Percentiles rank a stretch among this genome's conserved stretches.
These are phyloP conservation scores for Carex arenaria DNA, from an alignment of 202 grass and related monocot genomes.

Conservation along the genomic window DNA sequence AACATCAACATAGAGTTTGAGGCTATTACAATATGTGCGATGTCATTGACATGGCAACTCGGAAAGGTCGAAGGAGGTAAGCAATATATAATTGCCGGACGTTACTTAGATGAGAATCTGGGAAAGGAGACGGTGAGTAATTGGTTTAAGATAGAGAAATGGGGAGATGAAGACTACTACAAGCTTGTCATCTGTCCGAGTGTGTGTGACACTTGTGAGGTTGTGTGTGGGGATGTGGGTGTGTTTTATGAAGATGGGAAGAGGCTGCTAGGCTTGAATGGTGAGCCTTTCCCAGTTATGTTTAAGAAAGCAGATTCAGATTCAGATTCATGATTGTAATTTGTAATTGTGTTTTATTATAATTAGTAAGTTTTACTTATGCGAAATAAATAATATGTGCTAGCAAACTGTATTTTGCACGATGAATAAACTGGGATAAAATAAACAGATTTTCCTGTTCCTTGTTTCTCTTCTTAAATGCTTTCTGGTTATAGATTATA, in stretches of 20 bases:
- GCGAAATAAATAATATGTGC: too few species aligned
- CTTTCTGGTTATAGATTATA: too few species aligned
- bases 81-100: constrained; percentile 37
- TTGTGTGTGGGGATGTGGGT: constrained; percentile 49
- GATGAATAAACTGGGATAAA: too few species aligned
- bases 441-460: too few species aligned
- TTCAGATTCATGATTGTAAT: not conserved
- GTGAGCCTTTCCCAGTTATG: constrained; percentile 35
- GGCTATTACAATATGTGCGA: constrained; percentile 39
- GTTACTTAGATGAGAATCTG: not conserved
- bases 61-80: not conserved
- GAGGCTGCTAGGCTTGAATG: constrained; percentile 35
- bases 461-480: too few species aligned
- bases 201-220: not conserved
- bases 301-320: constrained; percentile 44
- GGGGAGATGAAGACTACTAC: constrained; percentile 29
- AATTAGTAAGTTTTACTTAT: not conserved
- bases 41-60: constrained; percentile 53
- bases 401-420: not conserved
- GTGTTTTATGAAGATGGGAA: constrained; percentile 23
- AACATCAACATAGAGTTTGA: constrained; percentile 52
- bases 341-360: not conserved
- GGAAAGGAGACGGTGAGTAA: constrained; percentile 20
- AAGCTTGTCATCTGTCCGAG: constrained; percentile 47
- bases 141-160: constrained; percentile 65